Conservation (phyloP, 2,329 filamentous ascomycete species). For the Pleurostoma richardsiae region DNA sequence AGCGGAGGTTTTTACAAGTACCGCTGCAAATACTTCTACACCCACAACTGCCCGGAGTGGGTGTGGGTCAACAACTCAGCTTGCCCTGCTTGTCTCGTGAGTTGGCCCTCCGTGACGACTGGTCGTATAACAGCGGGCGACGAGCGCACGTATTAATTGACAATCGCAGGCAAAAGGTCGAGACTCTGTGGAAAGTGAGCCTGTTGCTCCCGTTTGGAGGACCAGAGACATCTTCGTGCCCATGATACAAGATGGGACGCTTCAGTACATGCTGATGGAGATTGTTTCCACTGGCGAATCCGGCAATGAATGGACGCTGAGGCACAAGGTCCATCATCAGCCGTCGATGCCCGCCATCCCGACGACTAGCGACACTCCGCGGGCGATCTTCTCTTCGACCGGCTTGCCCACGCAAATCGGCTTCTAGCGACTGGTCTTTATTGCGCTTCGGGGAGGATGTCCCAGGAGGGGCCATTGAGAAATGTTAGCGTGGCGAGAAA, state of each 20-base stretch:
- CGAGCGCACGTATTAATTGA: not conserved
- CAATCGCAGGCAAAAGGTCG: conserved; percentile 40
- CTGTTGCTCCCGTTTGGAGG: conserved; percentile 18
- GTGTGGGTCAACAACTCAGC: conserved; percentile 41
- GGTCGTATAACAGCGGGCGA: not conserved
- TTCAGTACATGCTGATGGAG: conserved; percentile 44
- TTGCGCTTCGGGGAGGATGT: no score
- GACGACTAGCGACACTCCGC: conserved; percentile 1
- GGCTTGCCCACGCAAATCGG: not conserved
- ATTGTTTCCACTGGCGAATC: conserved; percentile 30
- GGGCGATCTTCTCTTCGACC: conserved; percentile 1
- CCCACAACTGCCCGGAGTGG: conserved; percentile 43
- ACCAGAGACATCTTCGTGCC: conserved; percentile 39
- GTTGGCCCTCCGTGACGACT: conserved; percentile 13
- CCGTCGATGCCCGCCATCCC: not conserved
- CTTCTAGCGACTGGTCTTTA: not conserved
- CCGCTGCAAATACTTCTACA: conserved; percentile 45
- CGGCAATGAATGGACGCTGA: conserved; percentile 31
- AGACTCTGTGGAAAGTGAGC: conserved; percentile 30
- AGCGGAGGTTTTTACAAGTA: conserved; percentile 42
- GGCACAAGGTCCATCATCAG: conserved; percentile 17
- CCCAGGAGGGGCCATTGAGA: no score
- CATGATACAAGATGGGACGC: conserved; percentile 34
- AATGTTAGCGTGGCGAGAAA: no score
- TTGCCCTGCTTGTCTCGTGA: conserved; percentile 40